These are phyloP conservation scores for Pascua guehoae DNA, from an alignment of 1,284 basidiomycete species.

Conservation along the genomic window DNA sequence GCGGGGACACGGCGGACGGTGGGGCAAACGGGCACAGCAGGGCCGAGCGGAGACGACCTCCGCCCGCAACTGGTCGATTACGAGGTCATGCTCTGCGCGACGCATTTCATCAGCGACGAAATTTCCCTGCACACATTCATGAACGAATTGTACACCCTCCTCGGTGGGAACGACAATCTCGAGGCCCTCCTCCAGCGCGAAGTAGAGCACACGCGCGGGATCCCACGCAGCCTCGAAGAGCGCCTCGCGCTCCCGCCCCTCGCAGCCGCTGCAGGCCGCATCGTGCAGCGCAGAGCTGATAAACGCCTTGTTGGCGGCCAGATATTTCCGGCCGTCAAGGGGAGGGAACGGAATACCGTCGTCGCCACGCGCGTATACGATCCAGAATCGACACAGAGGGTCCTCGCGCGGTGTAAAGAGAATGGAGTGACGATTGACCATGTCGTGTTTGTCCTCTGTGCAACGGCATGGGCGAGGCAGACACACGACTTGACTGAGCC, in stretches of 20 bases:
- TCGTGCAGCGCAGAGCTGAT: conserved; percentile 35
- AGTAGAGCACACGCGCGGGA: background rate
- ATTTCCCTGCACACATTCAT: conserved; percentile 72
- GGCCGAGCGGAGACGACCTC: background rate
- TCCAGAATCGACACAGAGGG: conserved; percentile 50
- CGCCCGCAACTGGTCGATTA: conserved; percentile 43
- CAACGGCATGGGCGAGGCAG: conserved; percentile 64
- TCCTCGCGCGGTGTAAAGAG: conserved; percentile 49
- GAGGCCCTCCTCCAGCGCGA: conserved; percentile 3
- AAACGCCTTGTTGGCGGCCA: conserved; percentile 23
- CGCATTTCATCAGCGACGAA: conserved; percentile 72
- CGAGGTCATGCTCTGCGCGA: conserved; percentile 62
- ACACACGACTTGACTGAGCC: conserved; percentile 52
- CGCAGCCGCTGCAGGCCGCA: background rate
- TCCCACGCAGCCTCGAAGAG: conserved; percentile 23
- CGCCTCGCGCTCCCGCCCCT: conserved; percentile 10
- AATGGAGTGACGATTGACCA: conserved; percentile 69
- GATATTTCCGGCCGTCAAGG: conserved; percentile 16
- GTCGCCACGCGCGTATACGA: conserved; percentile 29
- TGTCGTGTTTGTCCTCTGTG: conserved; percentile 69
- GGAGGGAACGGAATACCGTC: conserved; percentile 20
- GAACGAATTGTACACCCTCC: conserved; percentile 65
- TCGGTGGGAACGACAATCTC: conserved; percentile 40
- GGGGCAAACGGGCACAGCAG: background rate
- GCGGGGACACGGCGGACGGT: conserved; percentile 34